Evolutionary conservation across 495 filamentous ascomycete genomes (phyloP).

Genomic region (Podospora pseudopauciseta): DNA sequence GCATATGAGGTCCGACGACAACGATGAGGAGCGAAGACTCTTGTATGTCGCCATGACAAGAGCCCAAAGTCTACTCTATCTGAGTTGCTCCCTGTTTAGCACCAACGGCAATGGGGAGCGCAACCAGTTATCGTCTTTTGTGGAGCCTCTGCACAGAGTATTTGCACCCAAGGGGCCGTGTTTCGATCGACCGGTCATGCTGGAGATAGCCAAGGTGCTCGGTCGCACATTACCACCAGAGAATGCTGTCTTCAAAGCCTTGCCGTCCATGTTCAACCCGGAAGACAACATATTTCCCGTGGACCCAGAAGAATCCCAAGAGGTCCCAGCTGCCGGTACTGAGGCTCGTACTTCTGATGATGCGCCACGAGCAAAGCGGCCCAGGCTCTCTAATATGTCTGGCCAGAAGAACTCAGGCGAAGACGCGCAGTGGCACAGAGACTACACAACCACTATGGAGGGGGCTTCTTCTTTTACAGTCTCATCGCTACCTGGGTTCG

Average conservation of each 20-base stretch:
- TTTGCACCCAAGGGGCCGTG: constrained; percentile 45
- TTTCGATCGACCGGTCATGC: constrained; percentile 41
- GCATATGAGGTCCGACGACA: constrained; percentile 86
- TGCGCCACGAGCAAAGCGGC: constrained; percentile 26
- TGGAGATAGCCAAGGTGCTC: constrained; percentile 40
- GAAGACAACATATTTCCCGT: constrained; percentile 43
- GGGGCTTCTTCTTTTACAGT: constrained; percentile 40
- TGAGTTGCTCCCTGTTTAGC: constrained; percentile 66
- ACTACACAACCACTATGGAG: constrained; percentile 47
- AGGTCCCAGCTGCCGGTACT: background rate
- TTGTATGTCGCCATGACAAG: constrained; percentile 98
- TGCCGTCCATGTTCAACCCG: constrained; percentile 39
- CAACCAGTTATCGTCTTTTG: constrained; percentile 40
- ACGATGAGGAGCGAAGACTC: constrained; percentile 82
- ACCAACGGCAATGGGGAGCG: constrained; percentile 32
- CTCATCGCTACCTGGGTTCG: constrained; percentile 40
- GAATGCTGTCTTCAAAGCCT: constrained; percentile 35
- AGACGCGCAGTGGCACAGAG: constrained; percentile 29
- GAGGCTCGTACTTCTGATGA: background rate
- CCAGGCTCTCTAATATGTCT: constrained; percentile 25
- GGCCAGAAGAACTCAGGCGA: constrained; percentile 30
- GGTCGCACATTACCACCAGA: constrained; percentile 39
- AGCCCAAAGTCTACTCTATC: constrained; percentile 85
- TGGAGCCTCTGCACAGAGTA: constrained; percentile 30
- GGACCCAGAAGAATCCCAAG: constrained; percentile 28